Evolutionary conservation across 352 stramenopile genomes (phyloP).

Genomic region (Phytophthora macrochlamydospora): DNA sequence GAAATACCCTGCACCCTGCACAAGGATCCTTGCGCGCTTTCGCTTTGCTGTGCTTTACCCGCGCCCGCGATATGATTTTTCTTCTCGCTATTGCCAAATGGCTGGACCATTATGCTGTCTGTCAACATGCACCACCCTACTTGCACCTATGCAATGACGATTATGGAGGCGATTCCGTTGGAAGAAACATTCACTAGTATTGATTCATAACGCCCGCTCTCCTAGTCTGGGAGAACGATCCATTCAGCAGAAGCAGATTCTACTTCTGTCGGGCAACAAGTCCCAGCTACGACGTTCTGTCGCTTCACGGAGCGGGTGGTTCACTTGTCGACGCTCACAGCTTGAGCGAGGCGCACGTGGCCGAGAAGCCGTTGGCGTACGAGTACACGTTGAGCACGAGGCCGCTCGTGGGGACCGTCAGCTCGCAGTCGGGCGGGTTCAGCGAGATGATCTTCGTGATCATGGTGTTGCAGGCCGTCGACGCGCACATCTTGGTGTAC

Average conservation of each 20-base stretch:
- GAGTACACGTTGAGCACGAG: slow-evolving; percentile 34
- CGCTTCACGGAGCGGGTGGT: too few species aligned
- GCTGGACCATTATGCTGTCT: too few species aligned
- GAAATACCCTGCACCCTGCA: too few species aligned
- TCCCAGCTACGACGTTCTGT: too few species aligned
- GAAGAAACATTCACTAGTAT: slow-evolving; percentile 1
- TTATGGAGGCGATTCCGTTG: neutral
- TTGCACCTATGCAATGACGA: neutral
- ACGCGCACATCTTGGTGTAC: slow-evolving; percentile 30
- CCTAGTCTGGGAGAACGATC: neutral
- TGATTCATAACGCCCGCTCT: neutral
- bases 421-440: slow-evolving; percentile 32
- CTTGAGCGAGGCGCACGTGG: slow-evolving; percentile 1
- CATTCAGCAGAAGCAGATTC: neutral
- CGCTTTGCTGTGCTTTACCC: too few species aligned
- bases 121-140: neutral
- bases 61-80: too few species aligned
- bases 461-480: slow-evolving; percentile 27
- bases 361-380: slow-evolving; percentile 30
- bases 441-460: slow-evolving; percentile 30
- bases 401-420: slow-evolving; percentile 33
- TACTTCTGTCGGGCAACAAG: neutral
- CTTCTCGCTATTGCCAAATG: neutral
- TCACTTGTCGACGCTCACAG: neutral
- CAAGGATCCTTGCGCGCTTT: too few species aligned